phyloP scores from a whole-genome alignment of 768 basidiomycete genomes.

The Suillus clintonianus region DNA sequence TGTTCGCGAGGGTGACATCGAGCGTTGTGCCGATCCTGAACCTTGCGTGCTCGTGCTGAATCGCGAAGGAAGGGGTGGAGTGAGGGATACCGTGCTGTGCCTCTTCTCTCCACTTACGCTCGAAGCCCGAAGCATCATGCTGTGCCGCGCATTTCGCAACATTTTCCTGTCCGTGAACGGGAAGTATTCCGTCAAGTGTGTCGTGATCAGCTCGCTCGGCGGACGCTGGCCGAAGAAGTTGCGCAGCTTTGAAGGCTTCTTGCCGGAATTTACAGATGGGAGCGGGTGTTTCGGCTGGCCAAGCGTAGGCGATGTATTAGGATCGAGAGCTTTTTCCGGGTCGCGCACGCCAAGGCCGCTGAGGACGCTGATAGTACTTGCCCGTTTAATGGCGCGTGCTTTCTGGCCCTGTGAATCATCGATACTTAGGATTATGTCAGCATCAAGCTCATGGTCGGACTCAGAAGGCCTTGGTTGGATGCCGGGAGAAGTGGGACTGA shows the following conservation, averaged over 20 bases:
- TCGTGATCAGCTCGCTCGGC: constrained; percentile 95
- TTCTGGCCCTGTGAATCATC: constrained; percentile 25
- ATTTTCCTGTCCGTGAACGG: constrained; percentile 91
- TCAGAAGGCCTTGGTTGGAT: constrained; percentile 16
- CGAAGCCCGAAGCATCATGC: constrained; percentile 69
- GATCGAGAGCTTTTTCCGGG: constrained; percentile 65
- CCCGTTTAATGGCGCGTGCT: constrained; percentile 61
- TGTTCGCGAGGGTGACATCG: constrained; percentile 43
- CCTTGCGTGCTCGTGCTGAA: constrained; percentile 38
- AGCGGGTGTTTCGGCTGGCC: constrained; percentile 19
- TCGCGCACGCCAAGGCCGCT: constrained; percentile 90
- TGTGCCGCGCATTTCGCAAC: constrained; percentile 85
- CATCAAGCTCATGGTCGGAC: constrained; percentile 40
- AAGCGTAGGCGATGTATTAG: constrained; percentile 53
- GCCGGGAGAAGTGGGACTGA: constrained; percentile 39
- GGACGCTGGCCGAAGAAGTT: constrained; percentile 99
- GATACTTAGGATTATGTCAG: constrained; percentile 28
- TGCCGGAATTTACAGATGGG: constrained; percentile 19
- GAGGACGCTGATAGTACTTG: constrained; percentile 92
- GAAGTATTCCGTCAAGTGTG: constrained; percentile 93
- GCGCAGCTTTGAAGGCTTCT: constrained; percentile 72
- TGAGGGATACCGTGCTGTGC: constrained; percentile 46
- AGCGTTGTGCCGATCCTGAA: constrained; percentile 28
- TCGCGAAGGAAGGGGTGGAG: constrained; percentile 42
- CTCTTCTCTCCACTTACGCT: constrained; percentile 48